These are phyloP conservation scores for Lepiota venenata DNA, from an alignment of 768 basidiomycete genomes.

Conservation along the genomic window DNA sequence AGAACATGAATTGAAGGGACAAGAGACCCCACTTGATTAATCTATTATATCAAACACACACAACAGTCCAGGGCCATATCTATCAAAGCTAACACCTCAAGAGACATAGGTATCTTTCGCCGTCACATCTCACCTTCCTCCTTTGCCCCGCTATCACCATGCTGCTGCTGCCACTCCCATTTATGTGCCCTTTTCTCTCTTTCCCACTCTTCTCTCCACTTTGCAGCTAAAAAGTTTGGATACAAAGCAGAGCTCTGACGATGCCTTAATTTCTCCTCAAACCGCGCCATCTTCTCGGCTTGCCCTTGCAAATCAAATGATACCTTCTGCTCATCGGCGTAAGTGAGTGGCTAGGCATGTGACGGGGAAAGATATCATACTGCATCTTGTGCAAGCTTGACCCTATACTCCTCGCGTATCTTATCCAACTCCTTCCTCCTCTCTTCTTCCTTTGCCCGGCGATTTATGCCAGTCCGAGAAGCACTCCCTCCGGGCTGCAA, in stretches of 20 bases:
- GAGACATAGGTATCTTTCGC: neutral
- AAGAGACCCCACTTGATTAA: neutral
- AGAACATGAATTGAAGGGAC: constrained; percentile 6
- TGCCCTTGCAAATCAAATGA: constrained; percentile 58
- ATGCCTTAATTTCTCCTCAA: constrained; percentile 52
- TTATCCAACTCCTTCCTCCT: constrained; percentile 62
- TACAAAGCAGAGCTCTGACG: constrained; percentile 54
- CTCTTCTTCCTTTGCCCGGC: constrained; percentile 60
- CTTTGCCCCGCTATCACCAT: constrained; percentile 27
- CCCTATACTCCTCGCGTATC: constrained; percentile 67
- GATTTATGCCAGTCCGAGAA: constrained; percentile 33
- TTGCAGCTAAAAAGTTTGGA: constrained; percentile 58
- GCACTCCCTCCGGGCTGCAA: constrained; percentile 39
- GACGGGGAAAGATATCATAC: constrained; percentile 31
- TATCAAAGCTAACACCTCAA: neutral
- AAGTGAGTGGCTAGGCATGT: neutral
- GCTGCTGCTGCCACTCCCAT: constrained; percentile 22
- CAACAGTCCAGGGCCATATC: neutral
- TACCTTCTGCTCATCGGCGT: constrained; percentile 30
- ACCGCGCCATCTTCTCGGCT: constrained; percentile 56
- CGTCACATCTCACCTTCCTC: constrained; percentile 37
- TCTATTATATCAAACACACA: neutral
- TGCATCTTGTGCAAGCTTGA: constrained; percentile 50
- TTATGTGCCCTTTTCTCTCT: constrained; percentile 32
- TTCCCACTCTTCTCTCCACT: constrained; percentile 53